Conservation (phyloP, 2,329 filamentous ascomycete species). For the Epichloe sylvatica region DNA sequence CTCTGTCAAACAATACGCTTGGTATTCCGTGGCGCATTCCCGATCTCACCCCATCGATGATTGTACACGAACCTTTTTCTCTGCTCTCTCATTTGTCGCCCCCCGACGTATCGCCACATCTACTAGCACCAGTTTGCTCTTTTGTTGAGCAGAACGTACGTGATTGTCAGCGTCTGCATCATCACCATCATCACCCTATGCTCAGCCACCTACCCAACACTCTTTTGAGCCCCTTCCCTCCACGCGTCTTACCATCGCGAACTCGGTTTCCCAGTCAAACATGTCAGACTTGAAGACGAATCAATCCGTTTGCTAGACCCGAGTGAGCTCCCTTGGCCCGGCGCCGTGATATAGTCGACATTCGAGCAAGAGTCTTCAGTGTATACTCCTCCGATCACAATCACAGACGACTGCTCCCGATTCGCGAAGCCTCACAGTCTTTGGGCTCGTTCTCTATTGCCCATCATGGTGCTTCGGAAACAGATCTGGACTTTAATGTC, state of each 20-base stretch:
- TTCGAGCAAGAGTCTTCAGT: too few species aligned
- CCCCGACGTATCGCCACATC: not conserved
- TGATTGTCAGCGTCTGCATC: not conserved
- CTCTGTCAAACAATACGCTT: not conserved
- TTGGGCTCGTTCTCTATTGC: not conserved
- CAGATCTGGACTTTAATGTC: constrained; percentile 47
- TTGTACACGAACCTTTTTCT: not conserved
- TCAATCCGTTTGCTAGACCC: not conserved
- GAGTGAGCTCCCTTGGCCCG: not conserved
- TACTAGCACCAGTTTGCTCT: not conserved
- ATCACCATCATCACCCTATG: not conserved
- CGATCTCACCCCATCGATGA: not conserved
- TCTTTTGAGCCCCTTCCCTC: too few species aligned
- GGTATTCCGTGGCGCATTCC: not conserved
- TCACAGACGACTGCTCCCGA: not conserved
- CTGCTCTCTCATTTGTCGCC: not conserved
- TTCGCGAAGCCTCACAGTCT: not conserved
- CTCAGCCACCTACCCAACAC: not conserved
- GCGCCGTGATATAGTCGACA: not conserved
- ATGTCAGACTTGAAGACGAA: not conserved
- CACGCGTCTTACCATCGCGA: too few species aligned
- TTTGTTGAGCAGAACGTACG: not conserved
- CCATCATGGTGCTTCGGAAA: constrained; percentile 35
- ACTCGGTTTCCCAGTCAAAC: too few species aligned
- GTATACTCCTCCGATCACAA: too few species aligned